phyloP scores from a whole-genome alignment of 1,284 basidiomycete species.

The Lentinus polychrous region DNA sequence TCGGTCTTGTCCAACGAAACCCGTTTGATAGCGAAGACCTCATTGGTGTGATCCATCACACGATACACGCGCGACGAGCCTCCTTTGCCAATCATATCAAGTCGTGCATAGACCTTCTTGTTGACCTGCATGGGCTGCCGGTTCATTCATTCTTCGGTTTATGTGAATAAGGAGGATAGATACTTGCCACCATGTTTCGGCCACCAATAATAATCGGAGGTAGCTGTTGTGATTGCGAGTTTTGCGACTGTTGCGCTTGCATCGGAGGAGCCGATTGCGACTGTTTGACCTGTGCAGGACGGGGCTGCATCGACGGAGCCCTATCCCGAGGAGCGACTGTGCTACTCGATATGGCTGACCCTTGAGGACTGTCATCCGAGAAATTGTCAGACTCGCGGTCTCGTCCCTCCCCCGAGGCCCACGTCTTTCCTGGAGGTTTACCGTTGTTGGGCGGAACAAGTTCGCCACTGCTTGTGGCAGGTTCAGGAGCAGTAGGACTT shows the following conservation, averaged over 20 bases:
- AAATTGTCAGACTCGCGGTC: slow-evolving; percentile 21
- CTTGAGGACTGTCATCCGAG: slow-evolving; percentile 17
- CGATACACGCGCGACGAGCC: slow-evolving; percentile 93
- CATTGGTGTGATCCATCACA: slow-evolving; percentile 70
- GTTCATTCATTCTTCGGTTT: not conserved
- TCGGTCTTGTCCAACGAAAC: slow-evolving; percentile 85
- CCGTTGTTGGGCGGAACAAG: slow-evolving; percentile 19
- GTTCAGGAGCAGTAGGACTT: slow-evolving; percentile 59
- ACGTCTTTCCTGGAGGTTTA: slow-evolving; percentile 32
- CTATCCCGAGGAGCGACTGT: not conserved
- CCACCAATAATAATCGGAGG: not conserved
- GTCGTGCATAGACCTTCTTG: slow-evolving; percentile 71
- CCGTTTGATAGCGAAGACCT: slow-evolving; percentile 84
- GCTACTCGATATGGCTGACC: not conserved
- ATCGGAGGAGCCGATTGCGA: slow-evolving; percentile 9
- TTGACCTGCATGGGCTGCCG: slow-evolving; percentile 51
- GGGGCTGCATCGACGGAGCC: slow-evolving; percentile 10
- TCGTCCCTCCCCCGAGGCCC: slow-evolving; percentile 39
- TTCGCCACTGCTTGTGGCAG: slow-evolving; percentile 35
- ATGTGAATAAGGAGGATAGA: not conserved
- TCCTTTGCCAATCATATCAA: slow-evolving; percentile 86
- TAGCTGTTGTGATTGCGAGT: slow-evolving; percentile 2
- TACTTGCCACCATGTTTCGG: slow-evolving; percentile 23
- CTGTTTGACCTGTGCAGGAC: slow-evolving; percentile 8
- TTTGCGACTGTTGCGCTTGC: slow-evolving; percentile 3